Base-by-base conservation (phyloP, 192 early-diverging fungal genomes). In the Coemansia sp. region DNA sequence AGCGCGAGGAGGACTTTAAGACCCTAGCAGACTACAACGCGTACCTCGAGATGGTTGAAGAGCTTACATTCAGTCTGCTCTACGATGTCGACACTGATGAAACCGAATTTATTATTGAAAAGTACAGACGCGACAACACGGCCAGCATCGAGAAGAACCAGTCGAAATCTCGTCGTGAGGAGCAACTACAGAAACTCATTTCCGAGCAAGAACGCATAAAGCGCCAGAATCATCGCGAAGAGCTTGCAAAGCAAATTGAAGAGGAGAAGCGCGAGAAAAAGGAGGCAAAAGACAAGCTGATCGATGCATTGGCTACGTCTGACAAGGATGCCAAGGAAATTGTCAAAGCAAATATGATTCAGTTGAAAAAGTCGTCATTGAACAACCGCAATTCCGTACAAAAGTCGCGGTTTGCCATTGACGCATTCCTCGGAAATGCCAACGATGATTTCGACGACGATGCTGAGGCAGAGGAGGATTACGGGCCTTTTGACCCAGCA, bases 31-130 rank as follows among this genome's bases (percentile, higher is more conserved):
- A 80, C 41, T 98, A 92, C 71, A 95, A 98, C 78, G 91, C 96
- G 69, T 97, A 95, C 65, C 64, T 97, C 44, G 97, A 98, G 70
- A 91, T 91, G 69, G 89, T 95, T 0, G 94, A 97, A 74, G 90
- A 95, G 23, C 81, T 75, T 32, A 76, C 70, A 1, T 91, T 95
- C 68, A 96, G 92, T 68, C 84, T 94, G 2, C 87, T 93, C 38
- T 89, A 96, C 71, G 91, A 91, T 48, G 89, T 93, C n/a, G 90
- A 98, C 77, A 86, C 95, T 2, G 85, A 89, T 52, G 89, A 92
- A 57, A 92, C 92, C 21, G 89, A 94, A 42, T 88, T 85, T 38
- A 76, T 85, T 39, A 95, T 98, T 44, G 85, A 90, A 64, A 78
- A 79, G 61, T 96, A 91, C 74, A 86, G 88, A 19, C 78, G 82